phyloP scores from a whole-genome alignment of 768 basidiomycete genomes.

The Daedaleopsis sinensis region DNA sequence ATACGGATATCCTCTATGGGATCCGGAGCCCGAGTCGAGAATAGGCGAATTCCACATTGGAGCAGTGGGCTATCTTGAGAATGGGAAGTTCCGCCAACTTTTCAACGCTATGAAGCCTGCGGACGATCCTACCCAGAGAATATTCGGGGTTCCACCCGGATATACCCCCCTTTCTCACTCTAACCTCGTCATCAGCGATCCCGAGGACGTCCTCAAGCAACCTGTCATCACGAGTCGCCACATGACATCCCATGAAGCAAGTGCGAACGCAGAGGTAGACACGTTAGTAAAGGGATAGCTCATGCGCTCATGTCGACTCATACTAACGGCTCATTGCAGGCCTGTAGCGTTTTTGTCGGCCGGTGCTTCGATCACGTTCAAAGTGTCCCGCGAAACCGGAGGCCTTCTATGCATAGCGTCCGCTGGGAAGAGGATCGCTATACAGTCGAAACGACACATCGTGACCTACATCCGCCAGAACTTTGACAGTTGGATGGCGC shows the following conservation, averaged over 20 bases:
- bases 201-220: not conserved
- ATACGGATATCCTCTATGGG: not conserved
- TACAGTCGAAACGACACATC: slow-evolving; percentile 9
- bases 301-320: slow-evolving; percentile 1
- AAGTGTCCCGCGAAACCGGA: not conserved
- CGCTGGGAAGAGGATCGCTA: not conserved
- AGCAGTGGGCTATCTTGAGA: not conserved
- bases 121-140: not conserved
- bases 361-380: too few species aligned
- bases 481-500: slow-evolving; percentile 11
- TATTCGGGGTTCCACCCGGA: too few species aligned
- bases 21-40: not conserved
- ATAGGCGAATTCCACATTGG: not conserved
- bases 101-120: not conserved
- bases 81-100: not conserved
- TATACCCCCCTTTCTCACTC: too few species aligned
- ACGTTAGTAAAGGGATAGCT: too few species aligned
- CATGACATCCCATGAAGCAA: too few species aligned
- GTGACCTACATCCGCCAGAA: slow-evolving; percentile 15
- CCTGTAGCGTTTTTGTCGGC: too few species aligned
- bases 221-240: not conserved
- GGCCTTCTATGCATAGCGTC: slow-evolving; percentile 6
- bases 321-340: too few species aligned
- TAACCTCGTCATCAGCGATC: too few species aligned
- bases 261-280: too few species aligned